phyloP scores from a whole-genome alignment of 1,139 yeast species.

The Sugiyamaella grinbergsii region DNA sequence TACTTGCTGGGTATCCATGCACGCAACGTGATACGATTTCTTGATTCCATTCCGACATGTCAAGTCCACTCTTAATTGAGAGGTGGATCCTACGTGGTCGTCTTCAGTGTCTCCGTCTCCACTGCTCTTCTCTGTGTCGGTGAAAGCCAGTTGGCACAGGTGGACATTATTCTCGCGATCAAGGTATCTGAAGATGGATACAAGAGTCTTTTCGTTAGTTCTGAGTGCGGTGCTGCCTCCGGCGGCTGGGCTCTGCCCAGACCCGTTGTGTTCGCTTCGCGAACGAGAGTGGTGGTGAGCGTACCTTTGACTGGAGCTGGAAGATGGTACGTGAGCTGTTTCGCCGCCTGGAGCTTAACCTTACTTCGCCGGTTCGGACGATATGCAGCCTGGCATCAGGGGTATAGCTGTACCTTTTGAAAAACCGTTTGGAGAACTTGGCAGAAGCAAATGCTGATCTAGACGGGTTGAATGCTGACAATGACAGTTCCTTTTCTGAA shows the following conservation, averaged over 20 bases:
- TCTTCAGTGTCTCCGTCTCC: constrained; percentile 15
- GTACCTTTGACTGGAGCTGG: constrained; percentile 30
- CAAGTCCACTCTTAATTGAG: constrained; percentile 27
- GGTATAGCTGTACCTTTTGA: constrained; percentile 22
- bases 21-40: constrained; percentile 36
- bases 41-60: constrained; percentile 30
- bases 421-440: constrained; percentile 24
- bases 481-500: constrained; percentile 18
- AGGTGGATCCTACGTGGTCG: constrained; percentile 13
- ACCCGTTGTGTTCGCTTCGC: background rate
- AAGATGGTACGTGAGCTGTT: constrained; percentile 23
- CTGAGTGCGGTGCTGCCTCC: no score
- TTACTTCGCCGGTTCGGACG: background rate
- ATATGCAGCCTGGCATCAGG: background rate
- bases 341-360: constrained; percentile 2
- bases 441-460: constrained; percentile 27
- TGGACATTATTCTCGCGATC: constrained; percentile 29
- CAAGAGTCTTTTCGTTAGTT: constrained; percentile 20
- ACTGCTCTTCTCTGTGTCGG: constrained; percentile 14
- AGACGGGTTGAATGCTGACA: constrained; percentile 29
- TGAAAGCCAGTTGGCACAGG: constrained; percentile 22
- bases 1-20: constrained; percentile 33
- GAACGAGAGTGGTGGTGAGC: background rate
- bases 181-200: constrained; percentile 29
- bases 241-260: no score